Evolutionary conservation across 1,139 yeast species (phyloP).

Genomic region (Yamadazyma siamensis): DNA sequence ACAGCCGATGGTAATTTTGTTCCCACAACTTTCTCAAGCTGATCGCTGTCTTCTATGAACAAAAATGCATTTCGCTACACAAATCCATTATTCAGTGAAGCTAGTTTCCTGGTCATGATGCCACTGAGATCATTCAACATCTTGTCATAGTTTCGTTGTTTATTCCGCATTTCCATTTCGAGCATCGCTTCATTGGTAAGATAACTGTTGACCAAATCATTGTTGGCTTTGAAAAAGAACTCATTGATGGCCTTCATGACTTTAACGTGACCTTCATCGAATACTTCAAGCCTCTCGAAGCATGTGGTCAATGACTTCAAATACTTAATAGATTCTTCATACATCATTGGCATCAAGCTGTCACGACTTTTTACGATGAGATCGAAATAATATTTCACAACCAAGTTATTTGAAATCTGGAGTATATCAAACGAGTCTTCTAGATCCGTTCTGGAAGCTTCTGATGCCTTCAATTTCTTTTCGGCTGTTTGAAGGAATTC

Average conservation of each 20-base stretch:
- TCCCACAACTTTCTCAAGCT: conserved; percentile 26
- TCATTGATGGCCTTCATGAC: conserved; percentile 14
- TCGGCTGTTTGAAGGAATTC: background rate
- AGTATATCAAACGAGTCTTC: conserved; percentile 1
- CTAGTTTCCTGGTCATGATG: conserved; percentile 7
- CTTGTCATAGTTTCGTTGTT: conserved; percentile 9
- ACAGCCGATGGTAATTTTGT: conserved; percentile 34
- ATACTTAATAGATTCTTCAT: conserved; percentile 18
- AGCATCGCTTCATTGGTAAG: conserved; percentile 16
- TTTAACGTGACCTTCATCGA: conserved; percentile 10
- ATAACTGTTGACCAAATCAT: conserved; percentile 18
- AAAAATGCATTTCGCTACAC: no score
- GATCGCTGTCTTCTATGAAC: no score
- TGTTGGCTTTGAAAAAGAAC: conserved; percentile 17
- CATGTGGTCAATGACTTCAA: conserved; percentile 12
- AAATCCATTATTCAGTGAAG: no score
- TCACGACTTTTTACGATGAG: conserved; percentile 5
- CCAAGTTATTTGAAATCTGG: conserved; percentile 7
- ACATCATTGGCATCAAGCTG: conserved; percentile 17
- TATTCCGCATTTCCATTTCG: conserved; percentile 16
- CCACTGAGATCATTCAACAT: conserved; percentile 13
- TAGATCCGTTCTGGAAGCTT: no score
- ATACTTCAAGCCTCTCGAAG: conserved; percentile 9
- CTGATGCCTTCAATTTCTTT: background rate
- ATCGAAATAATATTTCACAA: conserved; percentile 6